A percentile compares a stretch with the other conserved stretches of the same genome.
These are phyloP conservation scores for Monosporascus cannonballus DNA, from an alignment of 2,329 filamentous ascomycete species.

Conservation along the genomic window DNA sequence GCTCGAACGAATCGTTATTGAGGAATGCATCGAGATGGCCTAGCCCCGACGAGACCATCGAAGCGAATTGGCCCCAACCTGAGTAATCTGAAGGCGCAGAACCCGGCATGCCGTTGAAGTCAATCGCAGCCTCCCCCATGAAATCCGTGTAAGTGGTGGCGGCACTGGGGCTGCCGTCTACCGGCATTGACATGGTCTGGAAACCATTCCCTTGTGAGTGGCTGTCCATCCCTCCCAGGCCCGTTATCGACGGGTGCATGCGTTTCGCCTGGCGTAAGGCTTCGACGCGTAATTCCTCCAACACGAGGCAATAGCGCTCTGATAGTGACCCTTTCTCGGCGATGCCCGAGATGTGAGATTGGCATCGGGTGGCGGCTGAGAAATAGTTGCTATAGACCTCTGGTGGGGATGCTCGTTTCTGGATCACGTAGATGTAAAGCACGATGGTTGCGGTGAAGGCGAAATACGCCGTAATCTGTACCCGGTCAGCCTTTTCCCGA, in stretches of 20 bases:
- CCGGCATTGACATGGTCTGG: not conserved
- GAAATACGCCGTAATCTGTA: slow-evolving; percentile 17
- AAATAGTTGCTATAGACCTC: slow-evolving; percentile 8
- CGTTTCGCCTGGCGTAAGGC: slow-evolving; percentile 4
- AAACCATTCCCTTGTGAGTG: no score
- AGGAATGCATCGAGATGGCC: slow-evolving; percentile 7
- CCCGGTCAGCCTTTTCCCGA: not conserved
- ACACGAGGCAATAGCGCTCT: slow-evolving; percentile 21
- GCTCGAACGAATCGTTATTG: not conserved
- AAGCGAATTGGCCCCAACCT: slow-evolving; percentile 21
- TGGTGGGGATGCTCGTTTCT: slow-evolving; percentile 8
- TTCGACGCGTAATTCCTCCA: slow-evolving; percentile 20
- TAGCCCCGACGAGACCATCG: slow-evolving; percentile 18
- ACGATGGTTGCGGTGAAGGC: slow-evolving; percentile 23
- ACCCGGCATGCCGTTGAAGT: slow-evolving; percentile 8
- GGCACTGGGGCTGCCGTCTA: not conserved
- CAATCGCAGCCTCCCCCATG: not conserved
- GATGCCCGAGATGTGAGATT: slow-evolving; percentile 15
- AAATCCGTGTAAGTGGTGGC: not conserved
- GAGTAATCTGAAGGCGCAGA: slow-evolving; percentile 11
- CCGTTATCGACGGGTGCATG: no score
- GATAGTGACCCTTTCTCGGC: slow-evolving; percentile 18
- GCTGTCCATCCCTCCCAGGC: no score
- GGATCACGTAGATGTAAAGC: slow-evolving; percentile 23
- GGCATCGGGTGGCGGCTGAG: slow-evolving; percentile 15